Evolutionary conservation across 2,329 filamentous ascomycete species (phyloP), one percentile per base, ranked within the genome.

Genomic region (Eurotiales sp.): DNA sequence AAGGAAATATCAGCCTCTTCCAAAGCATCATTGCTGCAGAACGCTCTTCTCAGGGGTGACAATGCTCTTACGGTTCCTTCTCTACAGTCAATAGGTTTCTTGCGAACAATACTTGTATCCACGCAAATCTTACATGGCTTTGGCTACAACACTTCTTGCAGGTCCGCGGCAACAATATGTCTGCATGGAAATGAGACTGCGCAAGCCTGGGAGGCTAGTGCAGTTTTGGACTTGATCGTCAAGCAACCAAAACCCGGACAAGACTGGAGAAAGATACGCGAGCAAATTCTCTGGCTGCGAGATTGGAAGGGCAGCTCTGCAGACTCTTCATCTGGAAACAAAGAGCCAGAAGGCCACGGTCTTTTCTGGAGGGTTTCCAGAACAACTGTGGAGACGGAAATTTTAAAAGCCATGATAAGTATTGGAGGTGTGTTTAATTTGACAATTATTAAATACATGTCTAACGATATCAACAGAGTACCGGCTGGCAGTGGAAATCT

Each of bases 261-360:
- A 25, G 67, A 75, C 49, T 83, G 80, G 80, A 61, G 58, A 30
- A 62, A 61, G 8, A 71, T 76, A 17, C 72, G 81, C 45, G 63
- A 69, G 7, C 76, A 77, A 56, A 57, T 86, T 11, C 66, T 83
- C 7, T 85, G 82, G 82, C 71, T 85, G 6, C 80, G 78, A 68
- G 74, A 77, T 56, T 85, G 83, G 83, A 77, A 75, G 21, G 68
- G 70, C 32, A 63, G 70, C 41, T 56, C 59, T n/a, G n/a, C n/a
- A 19, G 40, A 50, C 14, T 51, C 53, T 15, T 48, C 57, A 12
- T 63, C 46, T 15, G 53, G 56, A 44, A 54, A 62, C 19, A 54
- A 63, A 42, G 64, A 61, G 30, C 58, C 65, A 19, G 59, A 64
- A 29, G 75, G 73, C 23, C 66, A 67, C 54, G 73, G 73, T 15